These are phyloP conservation scores for Sarocladium strictum DNA, from an alignment of 2,329 filamentous ascomycete genomes.

Conservation along the genomic window DNA sequence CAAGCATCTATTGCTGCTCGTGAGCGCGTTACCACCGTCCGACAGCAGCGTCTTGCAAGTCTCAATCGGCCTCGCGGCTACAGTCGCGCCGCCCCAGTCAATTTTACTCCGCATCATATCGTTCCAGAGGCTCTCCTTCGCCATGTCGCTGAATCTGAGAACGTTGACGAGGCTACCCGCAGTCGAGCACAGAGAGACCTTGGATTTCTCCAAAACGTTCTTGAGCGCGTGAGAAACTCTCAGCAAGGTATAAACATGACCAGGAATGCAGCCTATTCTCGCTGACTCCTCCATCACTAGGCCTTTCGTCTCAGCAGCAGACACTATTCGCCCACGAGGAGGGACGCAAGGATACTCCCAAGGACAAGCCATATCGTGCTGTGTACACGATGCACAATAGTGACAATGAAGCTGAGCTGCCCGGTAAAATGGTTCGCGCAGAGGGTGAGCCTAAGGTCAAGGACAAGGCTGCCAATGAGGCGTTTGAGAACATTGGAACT, in stretches of 20 bases:
- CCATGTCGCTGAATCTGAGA: constrained; percentile 29
- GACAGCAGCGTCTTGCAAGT: constrained; percentile 28
- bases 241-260: constrained; percentile 24
- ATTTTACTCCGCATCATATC: constrained; percentile 20
- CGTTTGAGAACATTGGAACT: constrained; percentile 42
- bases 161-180: constrained; percentile 32
- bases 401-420: constrained; percentile 29
- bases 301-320: constrained; percentile 15
- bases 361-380: constrained; percentile 31
- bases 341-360: constrained; percentile 11
- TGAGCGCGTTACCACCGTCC: constrained; percentile 23
- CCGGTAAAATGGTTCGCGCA: constrained; percentile 34
- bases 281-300: too few relatives aligned
- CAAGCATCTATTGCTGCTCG: constrained; percentile 27
- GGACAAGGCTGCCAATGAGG: constrained; percentile 41
- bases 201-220: constrained; percentile 29
- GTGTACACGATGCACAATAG: constrained; percentile 38
- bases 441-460: constrained; percentile 34
- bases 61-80: constrained; percentile 26
- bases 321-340: constrained; percentile 13
- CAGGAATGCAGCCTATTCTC: too few relatives aligned
- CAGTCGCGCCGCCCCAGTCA: constrained; percentile 13
- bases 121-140: constrained; percentile 34
- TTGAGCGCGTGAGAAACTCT: constrained; percentile 16
- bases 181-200: constrained; percentile 31